Conservation (phyloP, 2,329 filamentous ascomycete species). For the Fusarium caatingaense region DNA sequence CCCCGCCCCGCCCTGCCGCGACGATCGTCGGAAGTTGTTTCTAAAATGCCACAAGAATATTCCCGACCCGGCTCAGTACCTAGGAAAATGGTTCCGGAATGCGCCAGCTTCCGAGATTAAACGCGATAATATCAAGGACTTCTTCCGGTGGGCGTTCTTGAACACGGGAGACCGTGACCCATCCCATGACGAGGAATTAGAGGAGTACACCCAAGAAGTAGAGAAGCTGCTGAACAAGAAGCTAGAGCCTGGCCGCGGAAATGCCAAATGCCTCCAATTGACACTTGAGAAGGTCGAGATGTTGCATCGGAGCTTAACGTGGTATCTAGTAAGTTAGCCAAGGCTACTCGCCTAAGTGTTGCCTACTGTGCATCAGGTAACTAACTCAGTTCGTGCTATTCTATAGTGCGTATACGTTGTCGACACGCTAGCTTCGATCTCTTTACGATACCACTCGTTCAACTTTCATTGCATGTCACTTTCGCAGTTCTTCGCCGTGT, state of each 20-base stretch:
- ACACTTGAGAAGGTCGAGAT: slow-evolving; percentile 69
- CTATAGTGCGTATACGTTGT: slow-evolving; percentile 59
- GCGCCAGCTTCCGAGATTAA: slow-evolving; percentile 64
- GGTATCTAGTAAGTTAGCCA: slow-evolving; percentile 62
- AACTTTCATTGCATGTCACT: slow-evolving; percentile 57
- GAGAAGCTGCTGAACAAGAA: slow-evolving; percentile 63
- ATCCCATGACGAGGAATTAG: slow-evolving; percentile 64
- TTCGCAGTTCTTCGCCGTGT: slow-evolving; percentile 55
- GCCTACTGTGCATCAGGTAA: background rate
- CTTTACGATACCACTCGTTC: slow-evolving; percentile 59
- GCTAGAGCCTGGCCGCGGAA: slow-evolving; percentile 63
- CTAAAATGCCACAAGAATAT: slow-evolving; percentile 63
- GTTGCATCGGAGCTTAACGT: slow-evolving; percentile 64
- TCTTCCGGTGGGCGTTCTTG: slow-evolving; percentile 70
- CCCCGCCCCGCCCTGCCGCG: slow-evolving; percentile 56
- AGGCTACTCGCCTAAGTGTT: background rate
- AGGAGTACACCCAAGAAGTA: slow-evolving; percentile 63
- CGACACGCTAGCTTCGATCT: slow-evolving; percentile 52
- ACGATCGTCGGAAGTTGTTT: slow-evolving; percentile 63
- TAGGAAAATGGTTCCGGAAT: slow-evolving; percentile 69
- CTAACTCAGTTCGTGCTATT: background rate
- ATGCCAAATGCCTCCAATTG: slow-evolving; percentile 64
- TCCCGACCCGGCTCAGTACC: slow-evolving; percentile 62
- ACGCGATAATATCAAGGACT: slow-evolving; percentile 69
- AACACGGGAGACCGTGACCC: slow-evolving; percentile 57